Base-by-base conservation (phyloP, 306 rosid genomes). In the Castanospermum australe region DNA sequence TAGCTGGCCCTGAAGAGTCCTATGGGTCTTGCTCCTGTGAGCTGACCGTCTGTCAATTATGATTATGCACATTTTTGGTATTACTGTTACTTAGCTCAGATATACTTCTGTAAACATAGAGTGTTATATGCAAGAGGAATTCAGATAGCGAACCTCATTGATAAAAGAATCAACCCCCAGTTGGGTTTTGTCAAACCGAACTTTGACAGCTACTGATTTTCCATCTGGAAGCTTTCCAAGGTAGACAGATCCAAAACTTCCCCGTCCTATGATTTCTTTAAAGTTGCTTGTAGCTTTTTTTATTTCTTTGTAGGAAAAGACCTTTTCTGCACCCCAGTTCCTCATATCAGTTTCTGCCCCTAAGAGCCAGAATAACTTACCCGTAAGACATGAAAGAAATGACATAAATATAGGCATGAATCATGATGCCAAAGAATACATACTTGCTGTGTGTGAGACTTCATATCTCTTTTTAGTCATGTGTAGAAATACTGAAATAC, bases 211-310 rank as follows among this genome's bases (percentile, higher is more conserved):
- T 33, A 92, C 93, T 42, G 83, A 69, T 81, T 86, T 94, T 10
- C 95, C 93, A 55, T 87, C 86, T 4, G 79, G 83, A 78, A 94
- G 97, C 84, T 87, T 92, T 83, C 97, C 99, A 44, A 84, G 92
- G 86, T 91, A 92, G 68, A 94, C 99, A 25, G 95, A 86, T 81
- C 99, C 99, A 63, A 94, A 94, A 80, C 99, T 91, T 6, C 99
- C 99, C 24, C 93, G 79, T 66, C 99, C 99, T 64, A 94, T 79
- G 8, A 92, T 84, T 73, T 94, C 89, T 86, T 92, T 94, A 33
- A 94, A 94, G 55, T 91, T 94, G 67, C 82, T 89, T 28, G 97
- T 92, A 18, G 97, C 97, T 66, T 57, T 81, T 85, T 92, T 94
- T 62, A 94, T 91, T 77, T 94, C 97, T 79, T 91, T 94, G 89